Base-by-base conservation (phyloP, 1,284 basidiomycete genomes). In the Fomitopsis palustris region DNA sequence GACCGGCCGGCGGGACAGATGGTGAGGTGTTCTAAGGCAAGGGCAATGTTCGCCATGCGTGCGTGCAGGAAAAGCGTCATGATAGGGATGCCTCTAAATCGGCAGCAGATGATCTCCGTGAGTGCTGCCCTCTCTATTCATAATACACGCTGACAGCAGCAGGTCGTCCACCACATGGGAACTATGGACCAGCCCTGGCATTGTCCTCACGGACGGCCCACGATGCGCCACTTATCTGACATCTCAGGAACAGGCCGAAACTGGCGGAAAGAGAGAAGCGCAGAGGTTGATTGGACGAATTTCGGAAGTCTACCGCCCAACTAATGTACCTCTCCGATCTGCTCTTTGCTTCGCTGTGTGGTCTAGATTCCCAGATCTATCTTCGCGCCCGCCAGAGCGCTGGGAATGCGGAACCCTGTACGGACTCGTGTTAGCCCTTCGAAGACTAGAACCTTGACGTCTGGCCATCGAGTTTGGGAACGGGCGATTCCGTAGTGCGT, bases 101-200 rank as follows among this genome's bases (percentile, higher is more conserved):
- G 76, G 62, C 75, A 77, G 12, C 92, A 92, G 70, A 98, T 98
- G 97, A 81, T 79, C 12, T 74, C 81, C 62, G 93, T 95, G 69
- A 70, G 86, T 75, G 43, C 42, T 19, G 3, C 23, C 19, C 52
- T 25, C 39, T 60, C 31, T 31, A 39, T 38, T 58, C 27, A 60
- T 51, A 31, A 43, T 10, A 29, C 29, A 38, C 55, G 55, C 31
- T 35, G 33, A 52, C 49, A 37, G 23, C 51, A 55, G 16, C 57
- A 95, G 92, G 85, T 98, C 59, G 78, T 99, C 1, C 82, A 83
- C 52, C 93, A 98, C 72, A 97, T 99, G 95, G 93, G 93, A 41
- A 90, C 83, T 7, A 95, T 99, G 79, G 93, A 98, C 66, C 95
- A 98, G 69, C 97, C 96, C 0, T 99, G 97, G 95, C 94, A 96